phyloP scores from a whole-genome alignment of 1,284 basidiomycete species.

The Ustilago crameri region DNA sequence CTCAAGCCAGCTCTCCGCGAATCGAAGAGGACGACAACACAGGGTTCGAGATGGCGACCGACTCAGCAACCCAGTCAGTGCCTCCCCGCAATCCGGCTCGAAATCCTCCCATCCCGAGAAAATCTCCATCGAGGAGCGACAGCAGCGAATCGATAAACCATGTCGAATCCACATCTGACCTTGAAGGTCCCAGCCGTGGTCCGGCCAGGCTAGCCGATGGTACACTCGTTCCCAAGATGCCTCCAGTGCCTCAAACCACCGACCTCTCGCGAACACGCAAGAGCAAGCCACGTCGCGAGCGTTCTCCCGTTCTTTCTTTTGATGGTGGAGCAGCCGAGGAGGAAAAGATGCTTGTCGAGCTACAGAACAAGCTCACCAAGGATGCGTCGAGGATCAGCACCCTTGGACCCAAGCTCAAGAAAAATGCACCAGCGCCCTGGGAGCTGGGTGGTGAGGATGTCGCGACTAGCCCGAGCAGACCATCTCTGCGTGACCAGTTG shows the following conservation, averaged over 20 bases:
- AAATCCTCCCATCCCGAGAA: slow-evolving; percentile 18
- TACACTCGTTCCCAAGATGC: slow-evolving; percentile 53
- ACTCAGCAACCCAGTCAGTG: slow-evolving; percentile 1
- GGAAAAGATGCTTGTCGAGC: slow-evolving; percentile 38
- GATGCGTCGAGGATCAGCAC: slow-evolving; percentile 44
- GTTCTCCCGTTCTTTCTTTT: slow-evolving; percentile 55
- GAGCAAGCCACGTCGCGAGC: slow-evolving; percentile 34
- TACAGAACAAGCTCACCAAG: slow-evolving; percentile 29
- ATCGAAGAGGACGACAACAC: neutral
- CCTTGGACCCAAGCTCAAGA: slow-evolving; percentile 60
- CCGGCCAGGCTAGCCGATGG: slow-evolving; percentile 41
- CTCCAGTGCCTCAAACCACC: slow-evolving; percentile 39
- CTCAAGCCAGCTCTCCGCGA: neutral
- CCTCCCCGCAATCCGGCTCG: slow-evolving; percentile 30
- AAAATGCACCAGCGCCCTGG: slow-evolving; percentile 62
- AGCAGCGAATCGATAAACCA: slow-evolving; percentile 28
- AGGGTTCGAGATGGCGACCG: neutral
- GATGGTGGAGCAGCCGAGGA: slow-evolving; percentile 56
- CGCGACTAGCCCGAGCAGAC: slow-evolving; percentile 14
- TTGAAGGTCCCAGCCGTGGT: slow-evolving; percentile 1
- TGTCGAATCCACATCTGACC: slow-evolving; percentile 6
- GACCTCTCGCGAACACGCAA: slow-evolving; percentile 21
- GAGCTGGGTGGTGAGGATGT: slow-evolving; percentile 52
- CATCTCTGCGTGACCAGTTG: slow-evolving; percentile 37
- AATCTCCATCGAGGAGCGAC: slow-evolving; percentile 28